These are phyloP conservation scores for carrot (Daucus carota) DNA, from an alignment of 129 eudicot genomes.

Conservation along the genomic window DNA sequence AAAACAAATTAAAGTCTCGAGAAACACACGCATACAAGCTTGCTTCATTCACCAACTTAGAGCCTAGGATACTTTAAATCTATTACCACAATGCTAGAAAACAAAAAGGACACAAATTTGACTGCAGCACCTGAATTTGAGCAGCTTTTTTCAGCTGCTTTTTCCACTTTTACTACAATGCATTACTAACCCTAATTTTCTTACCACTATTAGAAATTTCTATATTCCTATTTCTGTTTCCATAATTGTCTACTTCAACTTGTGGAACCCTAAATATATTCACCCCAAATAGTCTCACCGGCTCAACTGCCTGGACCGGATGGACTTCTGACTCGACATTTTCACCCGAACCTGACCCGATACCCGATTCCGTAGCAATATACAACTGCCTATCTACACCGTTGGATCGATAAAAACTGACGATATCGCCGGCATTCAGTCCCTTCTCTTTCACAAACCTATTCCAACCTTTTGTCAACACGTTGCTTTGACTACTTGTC, in stretches of 20 bases:
- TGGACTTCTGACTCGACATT: background rate
- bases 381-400: slow-evolving; percentile 57
- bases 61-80: too few species aligned
- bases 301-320: slow-evolving; percentile 31
- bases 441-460: slow-evolving; percentile 85
- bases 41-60: too few species aligned
- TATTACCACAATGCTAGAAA: too few species aligned
- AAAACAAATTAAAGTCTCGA: too few species aligned
- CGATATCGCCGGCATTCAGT: slow-evolving; percentile 70
- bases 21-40: too few species aligned
- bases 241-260: slow-evolving; percentile 13
- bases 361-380: slow-evolving; percentile 58
- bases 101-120: background rate
- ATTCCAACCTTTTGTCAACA: slow-evolving; percentile 91
- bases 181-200: slow-evolving; percentile 59
- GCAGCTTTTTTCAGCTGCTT: too few species aligned
- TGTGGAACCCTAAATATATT: slow-evolving; percentile 42
- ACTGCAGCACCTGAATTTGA: background rate
- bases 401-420: slow-evolving; percentile 62
- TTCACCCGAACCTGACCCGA: slow-evolving; percentile 11
- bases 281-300: slow-evolving; percentile 81
- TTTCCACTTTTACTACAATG: slow-evolving; percentile 35
- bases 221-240: slow-evolving; percentile 46
- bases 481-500: slow-evolving; percentile 90
- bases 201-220: slow-evolving; percentile 35